Base-by-base conservation (phyloP, 2,329 filamentous ascomycete species). In the Botrytis paeoniae region DNA sequence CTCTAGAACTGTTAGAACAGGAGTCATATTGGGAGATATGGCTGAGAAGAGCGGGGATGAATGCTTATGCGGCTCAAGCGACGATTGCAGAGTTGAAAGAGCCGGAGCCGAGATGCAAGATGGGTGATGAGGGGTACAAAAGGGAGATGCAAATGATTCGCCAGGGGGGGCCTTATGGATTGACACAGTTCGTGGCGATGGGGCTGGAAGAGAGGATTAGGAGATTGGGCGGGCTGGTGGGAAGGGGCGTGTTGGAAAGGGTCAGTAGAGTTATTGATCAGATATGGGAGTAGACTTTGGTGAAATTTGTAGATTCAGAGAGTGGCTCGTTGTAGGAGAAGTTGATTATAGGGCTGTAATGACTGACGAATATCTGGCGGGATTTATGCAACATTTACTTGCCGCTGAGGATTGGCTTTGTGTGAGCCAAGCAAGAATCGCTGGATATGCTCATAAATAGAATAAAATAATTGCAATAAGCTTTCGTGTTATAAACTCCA, bases 11-110 rank as follows among this genome's bases (percentile, higher is more conserved):
- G 43, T 77, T 87, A 12, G 81, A 87, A 25, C 86, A 88, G 0
- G 91, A 93, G 81, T 90, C 89, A 0, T 80, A 83, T 48, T 92
- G 89, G 89, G 92, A 94, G 80, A 63, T 88, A 16, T 92, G 92
- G 75, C 83, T 95, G 37, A 85, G 91, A 22, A 84, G 85, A 37
- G 85, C 86, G 1, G 92, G 92, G 0, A 80, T 94, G 79, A 94
- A 95, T 80, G 86, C 88, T 0, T 93, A 89, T 79, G 92, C 91
- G 3, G 92, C 92, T 4, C 92, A 94, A 79, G 84, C 85, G 16
- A 83, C 93, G 2, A 81, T 93, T 48, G 83, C 82, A 0, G 80
- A 80, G n/a, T 73, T 89, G 20, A 85, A 85, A 75, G 77, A 77
- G 10, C 81, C 81, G 10, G 78, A 78, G 14, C 65, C 48, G 6